These are phyloP conservation scores for Pyrus hybrid DNA, from an alignment of 331 rosid species.

Conservation along the genomic window DNA sequence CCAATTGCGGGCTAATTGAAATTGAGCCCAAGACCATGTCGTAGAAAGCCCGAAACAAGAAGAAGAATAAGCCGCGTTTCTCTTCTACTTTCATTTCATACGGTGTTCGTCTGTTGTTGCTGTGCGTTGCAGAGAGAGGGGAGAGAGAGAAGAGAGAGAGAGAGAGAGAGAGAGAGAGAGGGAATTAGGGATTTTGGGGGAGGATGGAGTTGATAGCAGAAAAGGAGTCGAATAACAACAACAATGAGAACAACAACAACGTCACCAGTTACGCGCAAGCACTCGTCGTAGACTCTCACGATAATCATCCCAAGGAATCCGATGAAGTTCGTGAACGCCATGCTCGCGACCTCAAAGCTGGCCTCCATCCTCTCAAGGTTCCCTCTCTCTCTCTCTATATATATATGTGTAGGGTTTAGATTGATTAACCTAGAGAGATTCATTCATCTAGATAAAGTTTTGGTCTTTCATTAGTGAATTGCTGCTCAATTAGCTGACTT, in stretches of 20 bases:
- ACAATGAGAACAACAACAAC: constrained; percentile 10
- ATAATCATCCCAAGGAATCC: constrained; percentile 27
- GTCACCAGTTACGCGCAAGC: constrained; percentile 15
- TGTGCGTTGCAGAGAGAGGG: neutral
- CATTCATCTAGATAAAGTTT: neutral
- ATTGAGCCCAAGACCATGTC: neutral
- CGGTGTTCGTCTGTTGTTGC: neutral
- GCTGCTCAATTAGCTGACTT: neutral
- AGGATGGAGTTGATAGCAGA: constrained; percentile 43
- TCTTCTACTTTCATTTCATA: neutral
- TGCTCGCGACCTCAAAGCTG: constrained; percentile 65
- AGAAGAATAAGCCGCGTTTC: neutral
- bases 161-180: neutral
- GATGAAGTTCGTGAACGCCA: constrained; percentile 46
- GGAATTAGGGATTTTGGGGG: constrained; percentile 29
- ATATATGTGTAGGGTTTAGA: neutral
- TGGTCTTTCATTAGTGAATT: neutral
- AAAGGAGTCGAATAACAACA: constrained; percentile 34
- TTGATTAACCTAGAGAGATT: neutral
- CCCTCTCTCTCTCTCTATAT: neutral
- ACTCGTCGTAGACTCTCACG: constrained; percentile 23
- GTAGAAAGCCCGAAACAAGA: neutral
- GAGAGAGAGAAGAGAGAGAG: neutral
- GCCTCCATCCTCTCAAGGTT: constrained; percentile 79
- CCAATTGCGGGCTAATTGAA: neutral